Base-by-base conservation (phyloP, 768 basidiomycete genomes). In the Tricholoma terreum region DNA sequence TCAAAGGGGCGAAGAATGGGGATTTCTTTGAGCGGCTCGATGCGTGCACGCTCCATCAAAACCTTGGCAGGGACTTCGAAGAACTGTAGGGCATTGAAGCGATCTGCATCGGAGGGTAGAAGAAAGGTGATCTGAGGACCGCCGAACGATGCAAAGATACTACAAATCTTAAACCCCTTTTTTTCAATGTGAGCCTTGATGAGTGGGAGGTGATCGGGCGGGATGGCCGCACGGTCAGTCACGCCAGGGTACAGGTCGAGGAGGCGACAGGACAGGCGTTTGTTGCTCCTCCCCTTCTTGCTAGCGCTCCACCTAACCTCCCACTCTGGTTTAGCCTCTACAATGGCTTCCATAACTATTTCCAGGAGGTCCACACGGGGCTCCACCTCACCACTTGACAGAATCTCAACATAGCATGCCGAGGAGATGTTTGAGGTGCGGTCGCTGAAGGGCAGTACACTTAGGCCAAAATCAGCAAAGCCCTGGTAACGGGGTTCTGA, bases 11-110 rank as follows among this genome's bases (percentile, higher is more conserved):
- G 14, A 15, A 42, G 35, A 19, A 57, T 57, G 4, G 15, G 10
- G 42, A 45, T 50, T 30, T 57, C 56, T 40, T 52, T 57, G 50
- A 57, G n/a, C 10, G 31, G 56, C 33, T 58, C 50, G 48, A 57
- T 57, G 40, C 17, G 10, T 0, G 56, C 42, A 11, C 11, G 10
- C n/a, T 46, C 6, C n/a, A n/a, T 57, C 1, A 42, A 52, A 6
- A 57, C 24, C 40, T 57, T 51, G 10, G 43, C 22, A n/a, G 56
- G 56, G 1, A 57, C 43, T 4, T 34, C 24, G 21, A 57, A 6
- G 4, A 21, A 45, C 14, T 19, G 12, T 7, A 52, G 56, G 22
- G 50, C 50, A 11, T 35, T 22, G 30, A 57, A 57, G 10, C 51
- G 11, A 45, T 57, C 56, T 12, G 50, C 40, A 22, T 58, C 52